phyloP scores from a whole-genome alignment of 2,329 filamentous ascomycete genomes.

The Bipolaris victoriae region DNA sequence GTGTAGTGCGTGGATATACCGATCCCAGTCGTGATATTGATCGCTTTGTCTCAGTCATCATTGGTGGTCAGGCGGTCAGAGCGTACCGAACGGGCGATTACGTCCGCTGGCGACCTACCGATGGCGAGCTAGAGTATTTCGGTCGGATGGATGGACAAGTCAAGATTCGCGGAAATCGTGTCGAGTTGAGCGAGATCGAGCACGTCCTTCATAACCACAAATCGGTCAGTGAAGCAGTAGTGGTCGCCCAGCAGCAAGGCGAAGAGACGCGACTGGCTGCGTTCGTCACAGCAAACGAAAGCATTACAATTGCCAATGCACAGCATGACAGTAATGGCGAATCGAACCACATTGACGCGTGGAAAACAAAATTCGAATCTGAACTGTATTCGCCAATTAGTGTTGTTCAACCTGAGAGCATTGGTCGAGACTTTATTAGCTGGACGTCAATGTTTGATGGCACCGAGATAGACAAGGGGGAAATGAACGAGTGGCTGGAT shows the following conservation, averaged over 20 bases:
- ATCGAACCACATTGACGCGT: conserved; percentile 3
- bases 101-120: conserved; percentile 14
- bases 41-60: not conserved
- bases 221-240: not conserved
- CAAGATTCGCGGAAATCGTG: conserved; percentile 32
- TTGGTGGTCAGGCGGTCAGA: conserved; percentile 17
- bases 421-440: conserved; percentile 15
- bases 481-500: conserved; percentile 23
- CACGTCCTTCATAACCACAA: conserved; percentile 1
- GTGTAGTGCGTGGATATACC: conserved; percentile 16
- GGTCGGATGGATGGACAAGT: conserved; percentile 32
- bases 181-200: conserved; percentile 36
- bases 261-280: not conserved
- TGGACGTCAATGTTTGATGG: conserved; percentile 22
- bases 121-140: conserved; percentile 23
- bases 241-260: not conserved
- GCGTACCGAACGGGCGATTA: conserved; percentile 40
- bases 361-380: conserved; percentile 12
- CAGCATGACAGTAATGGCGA: not conserved
- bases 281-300: conserved; percentile 2
- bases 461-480: conserved; percentile 6
- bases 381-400: conserved; percentile 1
- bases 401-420: not conserved
- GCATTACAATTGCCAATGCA: not conserved
- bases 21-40: conserved; percentile 25